These are phyloP conservation scores for Parathielavia hyrcaniae DNA, from an alignment of 495 filamentous ascomycete genomes.

Conservation along the genomic window DNA sequence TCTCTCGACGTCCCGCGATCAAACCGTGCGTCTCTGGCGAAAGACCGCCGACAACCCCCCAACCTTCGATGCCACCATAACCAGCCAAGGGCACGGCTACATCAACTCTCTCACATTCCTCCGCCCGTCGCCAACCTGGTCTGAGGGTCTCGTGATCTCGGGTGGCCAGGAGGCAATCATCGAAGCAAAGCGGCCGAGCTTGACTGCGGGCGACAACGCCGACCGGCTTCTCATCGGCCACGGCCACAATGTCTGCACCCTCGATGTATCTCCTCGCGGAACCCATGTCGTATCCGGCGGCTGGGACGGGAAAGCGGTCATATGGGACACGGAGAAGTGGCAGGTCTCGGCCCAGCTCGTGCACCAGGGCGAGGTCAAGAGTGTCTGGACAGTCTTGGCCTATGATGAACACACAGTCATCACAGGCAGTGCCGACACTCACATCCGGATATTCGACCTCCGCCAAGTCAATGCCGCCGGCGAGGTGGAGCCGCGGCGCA, in stretches of 20 bases:
- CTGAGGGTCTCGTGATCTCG: conserved; percentile 78
- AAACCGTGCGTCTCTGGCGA: conserved; percentile 84
- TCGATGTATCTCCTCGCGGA: conserved; percentile 68
- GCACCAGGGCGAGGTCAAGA: conserved; percentile 63
- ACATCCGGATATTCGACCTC: conserved; percentile 73
- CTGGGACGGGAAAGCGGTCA: conserved; percentile 81
- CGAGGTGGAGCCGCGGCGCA: conserved; percentile 67
- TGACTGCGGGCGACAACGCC: conserved; percentile 61
- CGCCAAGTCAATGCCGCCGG: conserved; percentile 60
- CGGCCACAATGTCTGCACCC: conserved; percentile 72
- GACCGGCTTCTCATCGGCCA: conserved; percentile 84
- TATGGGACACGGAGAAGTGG: conserved; percentile 75
- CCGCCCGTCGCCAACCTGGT: conserved; percentile 59
- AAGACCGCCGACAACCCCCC: conserved; percentile 53
- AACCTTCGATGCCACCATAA: conserved; percentile 66
- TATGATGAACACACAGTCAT: conserved; percentile 74
- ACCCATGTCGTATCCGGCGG: conserved; percentile 80
- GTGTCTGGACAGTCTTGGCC: conserved; percentile 84
- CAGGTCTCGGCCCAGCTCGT: conserved; percentile 53
- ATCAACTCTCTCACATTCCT: conserved; percentile 79
- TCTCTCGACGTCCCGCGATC: conserved; percentile 83
- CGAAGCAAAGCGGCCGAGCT: conserved; percentile 68
- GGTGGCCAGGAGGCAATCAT: conserved; percentile 89
- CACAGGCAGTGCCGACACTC: conserved; percentile 86
- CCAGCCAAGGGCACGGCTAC: conserved; percentile 69